A percentile compares a stretch with the other conserved stretches of the same genome.
Evolutionary conservation across 495 filamentous ascomycete species (phyloP).

Genomic region (Usnea hakonensis): DNA sequence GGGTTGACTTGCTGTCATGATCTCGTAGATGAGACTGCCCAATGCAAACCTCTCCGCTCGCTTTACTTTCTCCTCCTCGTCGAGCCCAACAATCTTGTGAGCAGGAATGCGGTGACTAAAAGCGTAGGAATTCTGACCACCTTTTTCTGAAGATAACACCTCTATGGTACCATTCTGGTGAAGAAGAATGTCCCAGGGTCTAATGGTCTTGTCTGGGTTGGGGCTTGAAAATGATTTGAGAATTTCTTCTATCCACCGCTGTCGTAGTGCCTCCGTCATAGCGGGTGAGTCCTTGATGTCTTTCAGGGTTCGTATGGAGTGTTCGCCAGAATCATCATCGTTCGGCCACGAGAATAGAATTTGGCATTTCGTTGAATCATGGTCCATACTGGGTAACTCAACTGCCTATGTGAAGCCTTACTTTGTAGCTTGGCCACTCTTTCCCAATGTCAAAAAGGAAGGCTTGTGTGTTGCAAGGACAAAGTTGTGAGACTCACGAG

Average conservation of each 20-base stretch:
- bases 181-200: not conserved
- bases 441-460: no score
- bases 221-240: not conserved
- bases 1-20: conserved; percentile 14
- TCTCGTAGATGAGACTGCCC: conserved; percentile 17
- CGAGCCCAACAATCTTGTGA: not conserved
- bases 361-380: not conserved
- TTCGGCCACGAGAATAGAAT: not conserved
- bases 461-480: no score
- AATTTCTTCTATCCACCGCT: not conserved
- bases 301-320: not conserved
- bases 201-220: not conserved
- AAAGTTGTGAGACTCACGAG: no score
- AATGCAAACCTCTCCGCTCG: conserved; percentile 15
- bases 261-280: not conserved
- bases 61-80: conserved; percentile 6
- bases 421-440: no score
- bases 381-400: not conserved
- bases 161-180: conserved; percentile 13
- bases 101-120: not conserved
- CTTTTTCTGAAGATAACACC: conserved; percentile 8
- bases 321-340: not conserved
- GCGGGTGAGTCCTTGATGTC: not conserved
- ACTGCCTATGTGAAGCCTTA: no score
- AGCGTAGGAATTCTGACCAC: not conserved